Percentiles rank a stretch among this genome's conserved stretches.
Conservation (phyloP, 2,329 filamentous ascomycete genomes). For the Talaromyces sp. region DNA sequence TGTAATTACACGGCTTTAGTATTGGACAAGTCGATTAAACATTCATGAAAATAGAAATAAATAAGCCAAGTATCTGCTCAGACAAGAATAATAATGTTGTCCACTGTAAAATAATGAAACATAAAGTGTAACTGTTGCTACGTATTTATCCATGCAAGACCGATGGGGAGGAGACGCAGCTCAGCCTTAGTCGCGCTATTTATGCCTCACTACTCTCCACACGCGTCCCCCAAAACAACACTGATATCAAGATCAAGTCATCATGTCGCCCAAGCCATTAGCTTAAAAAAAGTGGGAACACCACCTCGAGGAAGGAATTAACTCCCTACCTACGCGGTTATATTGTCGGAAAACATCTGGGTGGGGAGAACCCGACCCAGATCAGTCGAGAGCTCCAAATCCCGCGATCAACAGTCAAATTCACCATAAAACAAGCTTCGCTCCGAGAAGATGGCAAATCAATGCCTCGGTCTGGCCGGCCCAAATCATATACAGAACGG, state of each 20-base stretch:
- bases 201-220: no score
- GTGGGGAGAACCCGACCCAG: background rate
- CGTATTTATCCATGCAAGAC: no score
- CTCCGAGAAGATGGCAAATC: background rate
- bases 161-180: no score
- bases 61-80: no score
- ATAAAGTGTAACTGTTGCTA: no score
- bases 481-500: background rate
- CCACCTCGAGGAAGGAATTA: background rate
- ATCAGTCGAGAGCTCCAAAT: background rate
- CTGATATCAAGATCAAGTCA: background rate
- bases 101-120: no score
- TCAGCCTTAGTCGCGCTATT: no score
- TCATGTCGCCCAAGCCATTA: background rate
- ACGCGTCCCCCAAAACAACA: no score
- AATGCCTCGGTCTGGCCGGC: background rate
- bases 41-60: no score
- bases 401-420: background rate
- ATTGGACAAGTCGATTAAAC: no score
- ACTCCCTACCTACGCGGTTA: background rate
- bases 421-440: background rate
- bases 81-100: no score
- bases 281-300: background rate
- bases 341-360: background rate
- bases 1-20: no score